Conservation (phyloP, 768 basidiomycete species). For the Mycena galopus region DNA sequence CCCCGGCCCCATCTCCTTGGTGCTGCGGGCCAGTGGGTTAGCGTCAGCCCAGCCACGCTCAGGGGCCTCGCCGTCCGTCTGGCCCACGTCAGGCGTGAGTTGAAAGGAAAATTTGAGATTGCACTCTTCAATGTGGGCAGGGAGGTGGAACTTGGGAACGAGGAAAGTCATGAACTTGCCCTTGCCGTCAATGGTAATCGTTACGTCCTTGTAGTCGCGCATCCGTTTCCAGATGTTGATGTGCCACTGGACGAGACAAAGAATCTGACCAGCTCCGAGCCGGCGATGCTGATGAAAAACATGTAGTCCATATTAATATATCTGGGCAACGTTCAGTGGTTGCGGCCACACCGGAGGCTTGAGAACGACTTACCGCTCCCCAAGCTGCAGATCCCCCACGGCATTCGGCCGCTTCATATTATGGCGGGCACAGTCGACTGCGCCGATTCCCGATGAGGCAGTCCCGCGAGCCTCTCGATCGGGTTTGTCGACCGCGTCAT, state of each 20-base stretch:
- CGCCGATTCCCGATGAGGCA: not conserved
- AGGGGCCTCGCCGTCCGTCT: constrained; percentile 49
- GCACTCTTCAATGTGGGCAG: constrained; percentile 37
- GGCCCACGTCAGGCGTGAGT: constrained; percentile 46
- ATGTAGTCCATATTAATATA: constrained; percentile 44
- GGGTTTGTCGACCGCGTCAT: not conserved
- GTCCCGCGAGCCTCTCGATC: not conserved
- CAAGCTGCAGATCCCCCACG: constrained; percentile 38
- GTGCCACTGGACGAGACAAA: constrained; percentile 34
- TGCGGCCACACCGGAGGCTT: not conserved
- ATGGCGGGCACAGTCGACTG: not conserved
- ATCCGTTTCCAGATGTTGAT: constrained; percentile 6
- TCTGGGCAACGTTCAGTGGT: not conserved
- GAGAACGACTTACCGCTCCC: constrained; percentile 28
- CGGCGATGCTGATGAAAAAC: constrained; percentile 35
- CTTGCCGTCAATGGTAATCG: not conserved
- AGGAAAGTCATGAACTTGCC: constrained; percentile 28
- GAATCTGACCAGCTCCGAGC: constrained; percentile 10
- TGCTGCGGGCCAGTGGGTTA: constrained; percentile 49
- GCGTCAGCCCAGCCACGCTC: constrained; percentile 47
- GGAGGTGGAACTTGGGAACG: constrained; percentile 44
- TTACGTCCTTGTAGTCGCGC: not conserved
- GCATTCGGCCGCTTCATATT: constrained; percentile 23
- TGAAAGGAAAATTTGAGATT: constrained; percentile 40
- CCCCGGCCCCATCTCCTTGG: constrained; percentile 51